Base-by-base conservation (phyloP, 805 yeast genomes). In the Saturnispora halmiae region DNA sequence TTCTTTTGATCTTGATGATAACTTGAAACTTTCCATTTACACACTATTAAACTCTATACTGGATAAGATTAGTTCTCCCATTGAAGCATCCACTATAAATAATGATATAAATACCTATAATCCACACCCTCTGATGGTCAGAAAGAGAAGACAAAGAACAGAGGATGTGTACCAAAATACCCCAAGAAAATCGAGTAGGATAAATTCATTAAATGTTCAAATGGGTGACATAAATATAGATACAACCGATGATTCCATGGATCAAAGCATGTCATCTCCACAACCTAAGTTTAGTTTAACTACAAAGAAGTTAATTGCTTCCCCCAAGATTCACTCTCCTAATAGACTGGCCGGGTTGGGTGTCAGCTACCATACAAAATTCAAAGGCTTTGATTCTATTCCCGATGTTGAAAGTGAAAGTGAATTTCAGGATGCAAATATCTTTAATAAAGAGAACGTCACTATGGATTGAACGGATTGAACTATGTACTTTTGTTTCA, bases 301-400 rank as follows among this genome's bases (percentile, higher is more conserved):
- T 2, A 27, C 46, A 3, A 45, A 34, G 27, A 40, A 44, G 25
- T 30, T 49, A n/a, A 20, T 28, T 20, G 52, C 52, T 1, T 43
- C 50, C 9, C 50, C 52, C 2, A 48, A 33, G 30, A 49, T 48
- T 11, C 41, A 40, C 1, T 46, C 50, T 24, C 52, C 52, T 2
- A 44, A 45, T 34, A 31, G 52, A 27, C 44, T 49, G 48, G 45
- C 42, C 4, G 51, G 51, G 1, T 30, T 49, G 6, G 48, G 47
- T 21, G 39, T 48, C 3, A 32, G 30, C 19, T 38, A 38, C 26
- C 41, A 38, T 18, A 19, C 29, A 10, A 38, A 38, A 7, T 31
- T 38, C 11, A 32, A 38, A 20, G 31, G 31, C 5, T 38, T 38
- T 13, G 31, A 36, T 20, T 14, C 20, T 14, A 21, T 24, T n/a